Percentiles rank a stretch among this genome's conserved stretches.
Conservation (phyloP, 768 basidiomycete species). For the Lentinula sp. region DNA sequence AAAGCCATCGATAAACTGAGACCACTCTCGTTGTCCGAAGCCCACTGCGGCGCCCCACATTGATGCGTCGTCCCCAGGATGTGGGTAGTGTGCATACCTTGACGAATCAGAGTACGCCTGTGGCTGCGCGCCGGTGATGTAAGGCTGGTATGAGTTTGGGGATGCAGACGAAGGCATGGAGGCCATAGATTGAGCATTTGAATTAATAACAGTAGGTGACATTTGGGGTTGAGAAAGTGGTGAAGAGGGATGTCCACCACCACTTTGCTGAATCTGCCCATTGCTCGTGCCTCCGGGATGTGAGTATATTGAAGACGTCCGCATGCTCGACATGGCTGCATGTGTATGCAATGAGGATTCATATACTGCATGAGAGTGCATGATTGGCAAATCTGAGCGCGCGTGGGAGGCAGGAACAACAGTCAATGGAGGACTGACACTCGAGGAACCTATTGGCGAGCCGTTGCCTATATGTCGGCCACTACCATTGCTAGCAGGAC, state of each 20-base stretch:
- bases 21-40: conserved; percentile 76
- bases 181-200: conserved; percentile 16
- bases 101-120: conserved; percentile 32
- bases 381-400: conserved; percentile 25
- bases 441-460: conserved; percentile 54
- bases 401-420: conserved; percentile 28
- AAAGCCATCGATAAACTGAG: conserved; percentile 58
- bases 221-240: conserved; percentile 17
- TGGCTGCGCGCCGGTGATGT: conserved; percentile 15
- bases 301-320: conserved; percentile 15
- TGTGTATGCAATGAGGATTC: conserved; percentile 3
- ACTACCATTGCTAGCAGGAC: conserved; percentile 40
- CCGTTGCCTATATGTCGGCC: conserved; percentile 35
- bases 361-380: conserved; percentile 1
- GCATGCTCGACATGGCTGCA: conserved; percentile 21
- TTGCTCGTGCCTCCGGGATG: conserved; percentile 12
- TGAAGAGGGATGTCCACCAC: conserved; percentile 13
- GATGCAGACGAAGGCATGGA: conserved; percentile 16
- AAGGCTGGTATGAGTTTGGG: conserved; percentile 17
- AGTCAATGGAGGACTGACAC: conserved; percentile 49
- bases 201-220: conserved; percentile 15
- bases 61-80: conserved; percentile 52
- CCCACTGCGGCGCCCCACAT: conserved; percentile 76
- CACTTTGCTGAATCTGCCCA: conserved; percentile 11
- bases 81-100: conserved; percentile 40